A percentile compares a stretch with the other conserved stretches of the same genome.
These are phyloP conservation scores for Penicillium sp. DNA, from an alignment of 2,329 filamentous ascomycete genomes.

Conservation along the genomic window DNA sequence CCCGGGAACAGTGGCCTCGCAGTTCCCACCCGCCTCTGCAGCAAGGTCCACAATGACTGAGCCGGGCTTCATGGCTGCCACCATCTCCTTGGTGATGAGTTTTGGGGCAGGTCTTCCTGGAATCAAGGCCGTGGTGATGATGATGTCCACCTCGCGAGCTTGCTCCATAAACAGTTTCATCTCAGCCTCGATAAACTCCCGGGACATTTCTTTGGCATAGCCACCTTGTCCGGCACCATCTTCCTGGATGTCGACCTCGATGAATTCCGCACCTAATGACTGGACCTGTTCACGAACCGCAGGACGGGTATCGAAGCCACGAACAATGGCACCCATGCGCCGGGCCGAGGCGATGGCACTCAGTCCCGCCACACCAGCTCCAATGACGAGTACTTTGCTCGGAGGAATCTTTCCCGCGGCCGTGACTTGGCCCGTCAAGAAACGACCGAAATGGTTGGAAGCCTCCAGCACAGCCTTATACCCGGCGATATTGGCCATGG, in stretches of 20 bases:
- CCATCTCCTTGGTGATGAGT: constrained; percentile 76
- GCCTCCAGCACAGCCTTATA: constrained; percentile 91
- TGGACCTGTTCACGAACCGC: constrained; percentile 86
- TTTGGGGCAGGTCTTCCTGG: constrained; percentile 79
- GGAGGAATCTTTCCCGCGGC: constrained; percentile 88
- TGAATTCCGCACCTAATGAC: constrained; percentile 83
- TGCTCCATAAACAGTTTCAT: constrained; percentile 91
- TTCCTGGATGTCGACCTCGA: constrained; percentile 81
- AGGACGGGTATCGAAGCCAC: constrained; percentile 87
- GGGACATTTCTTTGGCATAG: constrained; percentile 92
- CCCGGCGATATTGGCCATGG: constrained; percentile 91
- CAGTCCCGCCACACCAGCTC: constrained; percentile 82
- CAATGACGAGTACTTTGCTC: constrained; percentile 85
- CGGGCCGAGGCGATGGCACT: constrained; percentile 85
- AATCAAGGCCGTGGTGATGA: constrained; percentile 89
- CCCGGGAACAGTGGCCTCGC: constrained; percentile 73
- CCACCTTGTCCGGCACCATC: constrained; percentile 81
- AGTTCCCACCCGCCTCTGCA: constrained; percentile 84
- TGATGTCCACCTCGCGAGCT: constrained; percentile 82
- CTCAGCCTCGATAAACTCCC: constrained; percentile 87
- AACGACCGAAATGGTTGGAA: constrained; percentile 83
- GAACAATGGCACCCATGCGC: constrained; percentile 82
- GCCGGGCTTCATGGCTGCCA: constrained; percentile 83
- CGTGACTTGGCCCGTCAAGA: constrained; percentile 84
- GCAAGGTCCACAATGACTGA: constrained; percentile 86